Percentiles rank a stretch among this genome's conserved stretches.
Conservation (phyloP, 495 filamentous ascomycete species). For the Penicillium cosmopolitanum region DNA sequence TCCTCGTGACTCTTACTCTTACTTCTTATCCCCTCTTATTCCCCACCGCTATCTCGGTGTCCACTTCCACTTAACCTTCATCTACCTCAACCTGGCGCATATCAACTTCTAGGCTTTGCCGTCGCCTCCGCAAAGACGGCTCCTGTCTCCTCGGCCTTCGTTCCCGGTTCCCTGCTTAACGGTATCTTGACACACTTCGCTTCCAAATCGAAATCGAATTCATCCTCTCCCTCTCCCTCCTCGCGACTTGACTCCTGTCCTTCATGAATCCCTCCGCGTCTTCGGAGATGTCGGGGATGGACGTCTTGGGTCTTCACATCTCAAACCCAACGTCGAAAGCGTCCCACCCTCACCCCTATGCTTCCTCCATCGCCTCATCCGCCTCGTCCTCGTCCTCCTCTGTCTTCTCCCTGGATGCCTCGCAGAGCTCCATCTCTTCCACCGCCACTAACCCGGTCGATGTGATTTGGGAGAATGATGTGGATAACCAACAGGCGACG, state of each 20-base stretch:
- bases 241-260: conserved; percentile 5
- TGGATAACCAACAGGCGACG: conserved; percentile 33
- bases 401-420: conserved; percentile 74
- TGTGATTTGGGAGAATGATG: conserved; percentile 55
- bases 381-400: conserved; percentile 79
- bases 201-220: conserved; percentile 43
- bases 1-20: conserved; percentile 1
- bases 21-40: background rate
- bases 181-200: conserved; percentile 48
- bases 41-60: background rate
- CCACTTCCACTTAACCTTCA: conserved; percentile 8
- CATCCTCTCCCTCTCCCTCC: conserved; percentile 23
- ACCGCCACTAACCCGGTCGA: conserved; percentile 48
- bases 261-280: conserved; percentile 31
- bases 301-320: conserved; percentile 51
- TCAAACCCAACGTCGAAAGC: conserved; percentile 47
- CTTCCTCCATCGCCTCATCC: conserved; percentile 68
- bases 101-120: conserved; percentile 44
- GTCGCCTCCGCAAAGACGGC: conserved; percentile 55
- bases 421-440: conserved; percentile 56
- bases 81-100: conserved; percentile 39
- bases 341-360: conserved; percentile 60
- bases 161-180: conserved; percentile 52
- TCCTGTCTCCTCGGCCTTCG: conserved; percentile 49
- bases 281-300: conserved; percentile 53